Evolutionary conservation across 164 flowering plant species (phyloP), one percentile per base, ranked within the genome.

Genomic region (Saururus chinensis): DNA sequence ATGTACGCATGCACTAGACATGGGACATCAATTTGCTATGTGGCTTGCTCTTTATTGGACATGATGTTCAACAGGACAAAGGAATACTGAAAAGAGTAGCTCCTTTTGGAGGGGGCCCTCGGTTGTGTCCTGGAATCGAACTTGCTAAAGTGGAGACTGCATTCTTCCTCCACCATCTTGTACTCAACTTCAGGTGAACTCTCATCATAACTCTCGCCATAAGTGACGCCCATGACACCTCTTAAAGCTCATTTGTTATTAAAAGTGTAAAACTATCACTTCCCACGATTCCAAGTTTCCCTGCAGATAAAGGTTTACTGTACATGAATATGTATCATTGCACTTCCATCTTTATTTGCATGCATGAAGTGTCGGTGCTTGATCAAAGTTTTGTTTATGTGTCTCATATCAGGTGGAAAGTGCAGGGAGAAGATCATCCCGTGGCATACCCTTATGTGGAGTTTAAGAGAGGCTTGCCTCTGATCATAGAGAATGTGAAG

Each of bases 141-240:
- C 76, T 90, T 20, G 97, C 82, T 19, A 80, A 75, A 79, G 59
- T 87, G 19, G 66, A 72, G 66, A 72, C 74, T 55, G 77, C 95
- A 0, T 76, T 84, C 70, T 90, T 90, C 72, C 84, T 90, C 61
- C 97, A 90, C 68, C 91, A 88, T 72, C 77, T 90, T 73, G 87
- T 90, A 70, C 92, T 87, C 45, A 83, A 71, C 62, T 83, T 75
- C 56, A 83, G 86, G 97, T 87, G 71, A 71, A 40, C 22, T 20
- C 22, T 23, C 37, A 45, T 45, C 14, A 45, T 45, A 71, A 45
- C 22, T 20, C 12, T 12, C 37, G 11, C 17, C 49, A 45, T 45
- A 17, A 45, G 49, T 45, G 14, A 12, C 49, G 11, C 49, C 49
- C 49, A 45, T 45, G 2, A 2, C 37, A 30, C 6, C 37, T 6